Evolutionary conservation across 805 yeast species (phyloP), one percentile per base, ranked within the genome.

Genomic region (Yueomyces sinensis): DNA sequence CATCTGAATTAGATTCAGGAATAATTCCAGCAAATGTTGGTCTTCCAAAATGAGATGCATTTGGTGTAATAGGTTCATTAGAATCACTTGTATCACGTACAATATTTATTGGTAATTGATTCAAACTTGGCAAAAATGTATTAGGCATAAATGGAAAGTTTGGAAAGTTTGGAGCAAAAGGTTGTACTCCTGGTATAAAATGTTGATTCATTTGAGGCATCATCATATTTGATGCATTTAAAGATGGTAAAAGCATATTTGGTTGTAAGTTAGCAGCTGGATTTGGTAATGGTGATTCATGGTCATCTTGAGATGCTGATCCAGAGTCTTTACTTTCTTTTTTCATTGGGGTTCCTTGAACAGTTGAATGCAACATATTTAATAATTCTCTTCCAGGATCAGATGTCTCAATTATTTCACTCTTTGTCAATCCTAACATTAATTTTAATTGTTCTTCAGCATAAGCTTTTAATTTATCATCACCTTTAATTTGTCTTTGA

Each of bases 331-430:
- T 25, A 11, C 17, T 13, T 31, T 17, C 9, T 17, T 18, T 30
- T 29, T 38, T 37, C 11, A 36, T 39, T 4, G 34, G 40, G 27
- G 39, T 39, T 13, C 38, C 33, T 30, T 50, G 50, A 6, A 68
- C 64, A 14, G 71, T 68, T 32, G 58, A 53, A 41, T 70, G 73
- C 39, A 81, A 62, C 52, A 79, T 66, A 41, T 77, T 72, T 46
- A 81, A 65, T 37, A 81, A 54, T 35, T 78, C 89, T 63, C 89
- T 75, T 24, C 91, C 91, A 1, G 86, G 84, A 54, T 80, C 89
- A 20, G n/a, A 13, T n/a, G 13, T 18, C 25, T 47, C 48, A 20
- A 39, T 58, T n/a, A n/a, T n/a, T 42, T 36, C 54, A 46, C 45
- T 54, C 45, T 46, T 54, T 29, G 68, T 66, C 30, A 81, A 62